These are phyloP conservation scores for Trametes polyzona DNA, from an alignment of 1,284 basidiomycete species.

Conservation along the genomic window DNA sequence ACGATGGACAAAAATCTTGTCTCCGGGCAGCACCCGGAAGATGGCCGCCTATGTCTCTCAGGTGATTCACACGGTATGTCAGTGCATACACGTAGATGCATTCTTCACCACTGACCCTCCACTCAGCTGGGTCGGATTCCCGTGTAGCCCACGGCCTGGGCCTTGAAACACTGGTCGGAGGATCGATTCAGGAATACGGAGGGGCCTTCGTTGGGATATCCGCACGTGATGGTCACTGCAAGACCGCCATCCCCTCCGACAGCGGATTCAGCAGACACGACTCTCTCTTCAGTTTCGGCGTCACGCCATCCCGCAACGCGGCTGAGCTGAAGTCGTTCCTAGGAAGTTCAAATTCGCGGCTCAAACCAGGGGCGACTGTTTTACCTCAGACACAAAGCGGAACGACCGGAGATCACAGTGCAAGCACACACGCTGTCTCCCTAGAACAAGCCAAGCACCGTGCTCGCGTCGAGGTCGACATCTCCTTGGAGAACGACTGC, in stretches of 20 bases:
- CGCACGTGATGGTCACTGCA: too few relatives aligned
- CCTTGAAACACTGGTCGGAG: too few relatives aligned
- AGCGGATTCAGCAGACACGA: conserved; percentile 47
- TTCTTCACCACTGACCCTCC: too few relatives aligned
- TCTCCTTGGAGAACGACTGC: conserved; percentile 76
- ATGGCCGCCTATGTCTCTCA: too few relatives aligned
- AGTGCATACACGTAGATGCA: too few relatives aligned
- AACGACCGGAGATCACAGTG: conserved; percentile 21
- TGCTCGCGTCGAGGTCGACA: conserved; percentile 84
- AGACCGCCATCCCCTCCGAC: neutral
- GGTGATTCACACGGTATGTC: too few relatives aligned
- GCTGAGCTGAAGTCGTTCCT: conserved; percentile 63
- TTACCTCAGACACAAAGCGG: conserved; percentile 33
- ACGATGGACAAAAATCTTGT: too few relatives aligned
- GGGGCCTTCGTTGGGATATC: too few relatives aligned
- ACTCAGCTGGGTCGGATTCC: too few relatives aligned
- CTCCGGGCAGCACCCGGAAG: too few relatives aligned
- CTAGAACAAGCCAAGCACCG: conserved; percentile 69
- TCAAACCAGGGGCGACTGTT: conserved; percentile 57
- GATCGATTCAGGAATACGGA: too few relatives aligned
- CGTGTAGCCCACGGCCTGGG: too few relatives aligned
- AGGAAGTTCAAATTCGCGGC: conserved; percentile 58
- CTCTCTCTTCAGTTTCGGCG: conserved; percentile 54
- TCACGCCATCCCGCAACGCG: conserved; percentile 49
- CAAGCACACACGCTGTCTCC: conserved; percentile 34